phyloP scores from a whole-genome alignment of 495 filamentous ascomycete species.

The Trypethelium eluteriae region DNA sequence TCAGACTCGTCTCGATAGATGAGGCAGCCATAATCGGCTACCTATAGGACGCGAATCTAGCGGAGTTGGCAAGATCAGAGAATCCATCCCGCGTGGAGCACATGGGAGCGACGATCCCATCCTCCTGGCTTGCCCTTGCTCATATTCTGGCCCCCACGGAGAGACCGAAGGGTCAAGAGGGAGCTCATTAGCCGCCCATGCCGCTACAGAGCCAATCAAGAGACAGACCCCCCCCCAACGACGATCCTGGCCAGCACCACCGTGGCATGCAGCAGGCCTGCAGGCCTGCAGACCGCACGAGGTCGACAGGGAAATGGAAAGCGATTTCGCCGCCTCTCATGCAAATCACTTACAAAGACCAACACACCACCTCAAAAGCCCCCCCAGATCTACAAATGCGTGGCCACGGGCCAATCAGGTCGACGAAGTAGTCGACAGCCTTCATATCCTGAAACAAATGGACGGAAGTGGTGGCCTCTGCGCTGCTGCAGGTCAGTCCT shows the following conservation, averaged over 20 bases:
- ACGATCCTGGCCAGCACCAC: not conserved
- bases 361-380: not conserved
- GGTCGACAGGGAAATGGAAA: conserved; percentile 8
- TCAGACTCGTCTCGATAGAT: not conserved
- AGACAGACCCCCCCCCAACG: not conserved
- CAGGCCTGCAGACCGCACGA: conserved; percentile 9
- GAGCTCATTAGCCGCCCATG: not conserved
- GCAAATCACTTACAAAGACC: conserved; percentile 6
- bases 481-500: conserved; percentile 4
- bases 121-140: not conserved
- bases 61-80: not conserved
- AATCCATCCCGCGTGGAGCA: conserved; percentile 9
- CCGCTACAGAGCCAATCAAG: not conserved
- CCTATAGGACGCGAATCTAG: not conserved
- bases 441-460: not conserved
- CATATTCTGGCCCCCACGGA: conserved; percentile 2
- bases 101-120: conserved; percentile 10
- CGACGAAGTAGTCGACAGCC: not conserved
- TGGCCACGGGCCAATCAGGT: not conserved
- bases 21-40: conserved; percentile 3
- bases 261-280: conserved; percentile 3
- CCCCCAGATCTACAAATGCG: not conserved
- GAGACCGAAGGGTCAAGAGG: not conserved
- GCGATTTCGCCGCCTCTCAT: not conserved
- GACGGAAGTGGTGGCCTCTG: not conserved